phyloP scores from a whole-genome alignment of 148 eudicot species.

The Cornus kousa region DNA sequence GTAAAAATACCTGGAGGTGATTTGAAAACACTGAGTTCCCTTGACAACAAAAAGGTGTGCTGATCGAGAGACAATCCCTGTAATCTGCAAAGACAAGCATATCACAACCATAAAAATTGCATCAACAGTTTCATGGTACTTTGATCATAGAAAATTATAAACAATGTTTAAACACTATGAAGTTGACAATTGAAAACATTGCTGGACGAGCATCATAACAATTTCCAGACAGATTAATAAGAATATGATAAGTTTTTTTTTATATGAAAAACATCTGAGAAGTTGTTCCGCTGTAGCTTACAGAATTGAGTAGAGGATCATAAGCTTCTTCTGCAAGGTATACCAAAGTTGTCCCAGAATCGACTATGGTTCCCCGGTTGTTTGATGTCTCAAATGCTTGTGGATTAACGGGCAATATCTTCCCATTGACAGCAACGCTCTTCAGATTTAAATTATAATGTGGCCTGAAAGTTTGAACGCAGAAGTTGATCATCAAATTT shows the following conservation, averaged over 20 bases:
- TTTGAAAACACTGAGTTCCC: constrained; percentile 59
- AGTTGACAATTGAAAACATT: too few relatives aligned
- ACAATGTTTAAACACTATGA: background rate
- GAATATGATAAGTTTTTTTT: too few relatives aligned
- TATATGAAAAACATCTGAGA: background rate
- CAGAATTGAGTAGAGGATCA: constrained; percentile 65
- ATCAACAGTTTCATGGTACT: background rate
- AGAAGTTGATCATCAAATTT: background rate
- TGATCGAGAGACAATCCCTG: constrained; percentile 42
- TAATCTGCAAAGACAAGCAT: constrained; percentile 38
- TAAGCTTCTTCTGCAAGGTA: constrained; percentile 78
- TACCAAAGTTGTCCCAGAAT: constrained; percentile 84
- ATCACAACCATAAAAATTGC: too few relatives aligned
- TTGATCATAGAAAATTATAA: background rate
- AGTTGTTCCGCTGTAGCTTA: constrained; percentile 23
- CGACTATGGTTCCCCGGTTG: constrained; percentile 67
- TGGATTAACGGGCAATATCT: constrained; percentile 50
- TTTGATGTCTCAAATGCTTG: constrained; percentile 55
- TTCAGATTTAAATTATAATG: constrained; percentile 71
- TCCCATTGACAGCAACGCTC: constrained; percentile 68
- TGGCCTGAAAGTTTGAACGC: constrained; percentile 44
- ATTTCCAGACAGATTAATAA: too few relatives aligned
- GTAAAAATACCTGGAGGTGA: constrained; percentile 52
- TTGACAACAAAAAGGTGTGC: constrained; percentile 47
- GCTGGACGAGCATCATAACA: too few relatives aligned